Percentiles rank a stretch among this genome's conserved stretches.
Evolutionary conservation across 2,329 filamentous ascomycete genomes (phyloP).

Genomic region (Lasiodiplodia citricola): DNA sequence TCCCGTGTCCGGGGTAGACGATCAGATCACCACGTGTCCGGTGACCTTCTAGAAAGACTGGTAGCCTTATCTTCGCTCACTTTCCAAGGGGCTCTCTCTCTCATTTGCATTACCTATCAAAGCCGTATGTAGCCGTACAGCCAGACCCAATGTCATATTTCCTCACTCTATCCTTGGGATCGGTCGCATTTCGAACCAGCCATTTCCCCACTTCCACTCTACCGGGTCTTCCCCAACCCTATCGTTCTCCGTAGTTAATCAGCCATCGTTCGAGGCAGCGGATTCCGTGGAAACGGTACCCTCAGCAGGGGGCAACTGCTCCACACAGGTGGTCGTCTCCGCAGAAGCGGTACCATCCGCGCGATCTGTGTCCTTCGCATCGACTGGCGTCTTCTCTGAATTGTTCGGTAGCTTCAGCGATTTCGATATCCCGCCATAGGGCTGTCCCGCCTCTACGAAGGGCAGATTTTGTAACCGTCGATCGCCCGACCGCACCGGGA

Average conservation of each 20-base stretch:
- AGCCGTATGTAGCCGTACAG: conserved; percentile 10
- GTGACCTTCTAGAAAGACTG: background rate
- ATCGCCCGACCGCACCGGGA: background rate
- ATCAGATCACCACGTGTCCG: conserved; percentile 17
- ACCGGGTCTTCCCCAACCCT: background rate
- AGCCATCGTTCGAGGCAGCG: background rate
- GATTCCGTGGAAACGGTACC: background rate
- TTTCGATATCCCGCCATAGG: background rate
- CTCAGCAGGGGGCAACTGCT: background rate
- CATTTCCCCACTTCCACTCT: background rate
- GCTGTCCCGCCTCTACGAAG: background rate
- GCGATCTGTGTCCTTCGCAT: background rate
- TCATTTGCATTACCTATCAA: background rate
- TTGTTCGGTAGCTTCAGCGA: background rate
- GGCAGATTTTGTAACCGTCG: background rate
- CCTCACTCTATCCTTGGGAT: background rate
- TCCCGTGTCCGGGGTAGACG: conserved; percentile 21
- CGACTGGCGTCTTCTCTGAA: background rate
- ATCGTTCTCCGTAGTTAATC: background rate
- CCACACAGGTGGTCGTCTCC: background rate
- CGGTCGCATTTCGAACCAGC: background rate
- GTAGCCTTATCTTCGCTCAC: background rate
- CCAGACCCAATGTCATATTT: background rate
- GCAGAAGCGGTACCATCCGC: background rate
- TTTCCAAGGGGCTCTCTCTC: background rate